A percentile compares a stretch with the other conserved stretches of the same genome.
These are phyloP conservation scores for Otatea glauca DNA, from an alignment of 176 grass and related monocot species.

Conservation along the genomic window DNA sequence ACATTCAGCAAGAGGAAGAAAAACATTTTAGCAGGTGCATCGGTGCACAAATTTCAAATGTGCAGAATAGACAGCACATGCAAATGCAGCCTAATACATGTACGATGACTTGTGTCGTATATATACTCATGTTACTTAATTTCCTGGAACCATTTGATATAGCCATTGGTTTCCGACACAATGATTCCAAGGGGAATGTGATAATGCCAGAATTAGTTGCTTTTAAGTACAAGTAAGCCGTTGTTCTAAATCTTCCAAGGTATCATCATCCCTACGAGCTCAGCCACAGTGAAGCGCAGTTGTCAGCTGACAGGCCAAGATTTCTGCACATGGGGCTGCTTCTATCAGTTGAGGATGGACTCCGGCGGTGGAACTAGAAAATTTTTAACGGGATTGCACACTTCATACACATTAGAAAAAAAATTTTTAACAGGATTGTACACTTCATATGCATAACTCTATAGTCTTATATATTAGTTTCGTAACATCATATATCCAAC, in stretches of 20 bases:
- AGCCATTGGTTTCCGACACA: neutral
- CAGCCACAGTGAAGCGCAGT: constrained; percentile 39
- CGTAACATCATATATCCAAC: no score
- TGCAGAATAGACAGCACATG: constrained; percentile 33
- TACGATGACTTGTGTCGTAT: neutral
- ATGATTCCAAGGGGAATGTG: neutral
- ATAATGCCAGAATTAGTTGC: constrained; percentile 21
- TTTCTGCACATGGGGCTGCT: constrained; percentile 50
- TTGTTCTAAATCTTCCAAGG: neutral
- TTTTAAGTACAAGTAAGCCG: constrained; percentile 36
- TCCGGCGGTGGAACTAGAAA: no score
- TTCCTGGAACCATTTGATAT: neutral
- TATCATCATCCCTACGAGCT: constrained; percentile 31
- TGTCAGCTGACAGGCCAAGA: constrained; percentile 23
- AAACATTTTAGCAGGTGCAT: neutral
- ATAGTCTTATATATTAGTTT: no score
- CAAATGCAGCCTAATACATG: neutral
- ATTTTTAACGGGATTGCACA: no score
- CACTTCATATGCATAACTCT: no score
- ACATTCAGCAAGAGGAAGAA: neutral
- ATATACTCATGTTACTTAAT: neutral
- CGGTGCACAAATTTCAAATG: neutral
- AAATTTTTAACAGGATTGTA: no score
- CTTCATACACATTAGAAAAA: no score
- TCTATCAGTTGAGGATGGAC: neutral